Evolutionary conservation across 83 land plant genomes (phyloP).

Genomic region (Isoetes engelmannii): DNA sequence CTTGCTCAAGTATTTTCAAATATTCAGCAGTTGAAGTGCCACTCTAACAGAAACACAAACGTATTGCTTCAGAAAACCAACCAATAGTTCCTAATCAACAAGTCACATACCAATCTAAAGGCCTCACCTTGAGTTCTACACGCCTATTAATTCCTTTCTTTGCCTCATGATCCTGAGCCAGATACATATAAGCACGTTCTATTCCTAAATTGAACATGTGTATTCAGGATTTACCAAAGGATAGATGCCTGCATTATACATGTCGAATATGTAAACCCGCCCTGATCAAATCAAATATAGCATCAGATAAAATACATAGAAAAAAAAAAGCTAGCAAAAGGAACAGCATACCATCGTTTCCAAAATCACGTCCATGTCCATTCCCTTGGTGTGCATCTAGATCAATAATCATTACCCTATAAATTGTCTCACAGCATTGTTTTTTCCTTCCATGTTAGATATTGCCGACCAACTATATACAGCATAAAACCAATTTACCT

Average conservation of each 20-base stretch:
- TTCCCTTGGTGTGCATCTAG: conserved; percentile 99
- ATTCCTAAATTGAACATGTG: conserved; percentile 4
- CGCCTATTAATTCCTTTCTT: conserved; percentile 44
- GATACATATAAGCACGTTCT: not conserved
- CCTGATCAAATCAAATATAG: conserved; percentile 35
- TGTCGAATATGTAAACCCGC: conserved; percentile 85
- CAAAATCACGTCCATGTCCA: conserved; percentile 90
- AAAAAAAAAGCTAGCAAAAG: not conserved
- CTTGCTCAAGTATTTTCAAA: conserved; percentile 55
- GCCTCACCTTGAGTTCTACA: conserved; percentile 59
- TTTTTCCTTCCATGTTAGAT: too few relatives aligned
- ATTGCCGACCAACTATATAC: too few relatives aligned
- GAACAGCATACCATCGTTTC: conserved; percentile 53
- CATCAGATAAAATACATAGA: not conserved
- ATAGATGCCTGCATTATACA: conserved; percentile 81
- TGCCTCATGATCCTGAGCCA: conserved; percentile 59
- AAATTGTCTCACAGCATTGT: not conserved
- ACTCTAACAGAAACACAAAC: conserved; percentile 42
- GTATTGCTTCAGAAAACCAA: not conserved
- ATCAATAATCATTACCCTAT: conserved; percentile 95
- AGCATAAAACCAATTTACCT: conserved; percentile 30
- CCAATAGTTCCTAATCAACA: not conserved
- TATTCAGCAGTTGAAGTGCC: conserved; percentile 64
- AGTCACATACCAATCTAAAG: conserved; percentile 1
- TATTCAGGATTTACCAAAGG: conserved; percentile 52